Evolutionary conservation across 352 stramenopile genomes (phyloP).

Genomic region (Globisporangium canariense): DNA sequence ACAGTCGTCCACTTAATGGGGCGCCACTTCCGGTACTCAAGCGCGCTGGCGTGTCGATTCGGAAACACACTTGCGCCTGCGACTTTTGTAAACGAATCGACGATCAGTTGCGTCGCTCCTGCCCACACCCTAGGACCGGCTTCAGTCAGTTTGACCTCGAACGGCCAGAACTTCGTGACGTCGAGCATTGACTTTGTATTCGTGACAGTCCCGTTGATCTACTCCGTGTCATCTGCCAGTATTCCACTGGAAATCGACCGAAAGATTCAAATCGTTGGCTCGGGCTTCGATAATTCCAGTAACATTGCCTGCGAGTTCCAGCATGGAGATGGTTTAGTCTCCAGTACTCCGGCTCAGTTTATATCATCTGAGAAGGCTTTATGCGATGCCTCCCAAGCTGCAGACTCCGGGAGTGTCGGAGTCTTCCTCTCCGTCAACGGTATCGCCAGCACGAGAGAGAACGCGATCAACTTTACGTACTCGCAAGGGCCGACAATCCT

Average conservation of each 20-base stretch:
- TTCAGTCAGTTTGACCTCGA: conserved; percentile 53
- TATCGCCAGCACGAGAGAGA: conserved; percentile 18
- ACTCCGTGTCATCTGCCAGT: conserved; percentile 35
- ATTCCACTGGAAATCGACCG: conserved; percentile 31
- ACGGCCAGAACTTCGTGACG: conserved; percentile 59
- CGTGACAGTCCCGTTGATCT: conserved; percentile 39
- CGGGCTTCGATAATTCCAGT: conserved; percentile 23
- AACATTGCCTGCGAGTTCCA: conserved; percentile 31
- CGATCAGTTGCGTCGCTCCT: conserved; percentile 59
- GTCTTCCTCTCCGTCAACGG: conserved; percentile 33
- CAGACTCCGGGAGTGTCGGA: conserved; percentile 9
- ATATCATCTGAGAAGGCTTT: conserved; percentile 20
- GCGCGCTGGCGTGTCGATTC: conserved; percentile 55
- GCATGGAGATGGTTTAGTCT: conserved; percentile 1
- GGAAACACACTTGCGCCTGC: conserved; percentile 31
- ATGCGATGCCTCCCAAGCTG: conserved; percentile 23
- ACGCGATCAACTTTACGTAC: conserved; percentile 35
- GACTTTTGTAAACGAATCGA: conserved; percentile 56
- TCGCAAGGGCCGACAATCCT: conserved; percentile 27
- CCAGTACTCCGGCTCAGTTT: conserved; percentile 6
- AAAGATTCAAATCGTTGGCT: conserved; percentile 31
- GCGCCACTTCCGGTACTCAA: conserved; percentile 59
- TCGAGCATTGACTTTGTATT: conserved; percentile 41
- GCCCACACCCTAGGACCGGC: conserved; percentile 20
- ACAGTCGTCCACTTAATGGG: conserved; percentile 54